Evolutionary conservation across 768 basidiomycete genomes (phyloP).

Genomic region (Trametes cubensis): DNA sequence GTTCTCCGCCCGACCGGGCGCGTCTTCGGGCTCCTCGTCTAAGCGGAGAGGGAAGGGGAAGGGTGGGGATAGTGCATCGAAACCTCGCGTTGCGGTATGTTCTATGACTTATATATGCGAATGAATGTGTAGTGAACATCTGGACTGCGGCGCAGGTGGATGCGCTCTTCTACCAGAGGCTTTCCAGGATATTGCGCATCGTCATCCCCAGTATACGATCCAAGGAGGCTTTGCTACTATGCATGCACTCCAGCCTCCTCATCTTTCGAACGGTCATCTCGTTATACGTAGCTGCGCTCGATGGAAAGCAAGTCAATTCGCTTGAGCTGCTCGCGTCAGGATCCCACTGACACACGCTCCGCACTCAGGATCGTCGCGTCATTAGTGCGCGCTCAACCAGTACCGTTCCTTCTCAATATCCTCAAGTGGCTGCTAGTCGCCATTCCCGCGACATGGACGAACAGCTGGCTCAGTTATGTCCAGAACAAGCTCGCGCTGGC

Average conservation of each 20-base stretch:
- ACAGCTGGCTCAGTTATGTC: conserved; percentile 89
- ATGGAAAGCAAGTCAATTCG: conserved; percentile 65
- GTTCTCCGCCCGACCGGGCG: conserved; percentile 46
- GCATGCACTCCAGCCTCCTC: conserved; percentile 87
- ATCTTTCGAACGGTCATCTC: conserved; percentile 90
- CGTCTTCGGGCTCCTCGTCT: conserved; percentile 29
- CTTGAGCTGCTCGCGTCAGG: background rate
- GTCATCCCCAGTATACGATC: conserved; percentile 85
- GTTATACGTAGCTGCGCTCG: conserved; percentile 90
- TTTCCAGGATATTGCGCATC: conserved; percentile 77
- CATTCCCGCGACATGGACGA: conserved; percentile 90
- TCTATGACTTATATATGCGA: background rate
- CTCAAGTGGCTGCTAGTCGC: conserved; percentile 89
- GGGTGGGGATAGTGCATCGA: conserved; percentile 43
- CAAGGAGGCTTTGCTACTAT: conserved; percentile 84
- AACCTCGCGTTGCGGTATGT: conserved; percentile 70
- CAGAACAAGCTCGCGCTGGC: conserved; percentile 92
- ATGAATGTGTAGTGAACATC: background rate
- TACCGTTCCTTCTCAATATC: conserved; percentile 83
- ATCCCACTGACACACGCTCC: background rate
- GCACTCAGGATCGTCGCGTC: conserved; percentile 84
- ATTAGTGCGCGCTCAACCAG: conserved; percentile 82
- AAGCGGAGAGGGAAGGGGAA: conserved; percentile 41
- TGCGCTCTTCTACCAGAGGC: conserved; percentile 83
- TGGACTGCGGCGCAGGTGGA: conserved; percentile 63